These are phyloP conservation scores for Boletus rubescentipes DNA, from an alignment of 768 basidiomycete species.

Conservation along the genomic window DNA sequence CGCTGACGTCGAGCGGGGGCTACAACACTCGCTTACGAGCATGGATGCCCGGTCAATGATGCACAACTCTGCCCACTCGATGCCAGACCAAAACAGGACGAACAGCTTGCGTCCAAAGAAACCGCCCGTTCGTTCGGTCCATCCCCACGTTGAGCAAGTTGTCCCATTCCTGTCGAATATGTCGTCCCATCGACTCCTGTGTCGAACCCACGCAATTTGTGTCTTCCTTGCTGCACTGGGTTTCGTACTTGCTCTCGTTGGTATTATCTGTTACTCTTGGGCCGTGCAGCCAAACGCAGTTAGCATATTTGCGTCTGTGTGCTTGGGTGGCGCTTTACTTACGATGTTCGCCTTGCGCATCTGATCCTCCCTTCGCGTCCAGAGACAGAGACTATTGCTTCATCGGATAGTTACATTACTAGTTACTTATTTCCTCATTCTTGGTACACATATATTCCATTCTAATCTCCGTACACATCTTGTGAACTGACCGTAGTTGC, in stretches of 20 bases:
- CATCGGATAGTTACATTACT: no score
- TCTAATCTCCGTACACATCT: no score
- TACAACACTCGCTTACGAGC: not conserved
- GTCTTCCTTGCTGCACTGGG: constrained; percentile 46
- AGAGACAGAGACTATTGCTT: no score
- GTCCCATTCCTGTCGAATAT: constrained; percentile 41
- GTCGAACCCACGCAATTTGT: constrained; percentile 49
- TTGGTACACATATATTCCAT: no score
- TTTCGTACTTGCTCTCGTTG: constrained; percentile 48
- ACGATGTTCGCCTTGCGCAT: constrained; percentile 10
- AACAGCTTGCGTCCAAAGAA: not conserved
- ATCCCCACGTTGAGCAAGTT: constrained; percentile 53
- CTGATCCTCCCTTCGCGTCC: not conserved
- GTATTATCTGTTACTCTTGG: constrained; percentile 54
- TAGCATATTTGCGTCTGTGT: constrained; percentile 41
- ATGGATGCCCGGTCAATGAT: not conserved
- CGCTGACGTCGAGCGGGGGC: constrained; percentile 14
- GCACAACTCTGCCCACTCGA: not conserved
- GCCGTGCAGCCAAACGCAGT: constrained; percentile 43
- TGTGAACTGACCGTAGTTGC: no score
- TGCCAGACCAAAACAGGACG: not conserved
- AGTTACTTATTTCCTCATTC: no score
- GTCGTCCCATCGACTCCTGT: constrained; percentile 42
- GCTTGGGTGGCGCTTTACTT: constrained; percentile 38
- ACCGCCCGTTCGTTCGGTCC: constrained; percentile 36